Evolutionary conservation across 345 rosid species (phyloP).

Genomic region (Aurinia saxatilis): DNA sequence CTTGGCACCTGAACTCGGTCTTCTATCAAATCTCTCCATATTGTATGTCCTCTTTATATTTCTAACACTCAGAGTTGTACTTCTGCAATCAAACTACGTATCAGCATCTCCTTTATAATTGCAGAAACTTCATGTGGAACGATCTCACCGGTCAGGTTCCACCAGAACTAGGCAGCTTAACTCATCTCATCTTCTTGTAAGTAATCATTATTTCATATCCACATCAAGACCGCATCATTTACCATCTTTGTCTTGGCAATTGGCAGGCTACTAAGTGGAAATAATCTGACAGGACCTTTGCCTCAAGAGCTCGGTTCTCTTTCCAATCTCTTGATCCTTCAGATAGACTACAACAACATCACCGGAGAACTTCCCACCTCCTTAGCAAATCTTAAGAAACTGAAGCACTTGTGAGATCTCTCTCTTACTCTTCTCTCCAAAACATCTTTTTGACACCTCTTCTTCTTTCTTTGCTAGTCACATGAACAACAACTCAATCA

Average conservation of each 20-base stretch:
- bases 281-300: slow-evolving; percentile 37
- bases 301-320: slow-evolving; percentile 43
- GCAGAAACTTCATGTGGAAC: slow-evolving; percentile 49
- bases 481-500: slow-evolving; percentile 48
- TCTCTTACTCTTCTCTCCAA: slow-evolving; percentile 1
- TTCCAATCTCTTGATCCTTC: slow-evolving; percentile 31
- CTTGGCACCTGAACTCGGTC: slow-evolving; percentile 35
- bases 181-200: slow-evolving; percentile 33
- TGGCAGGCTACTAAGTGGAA: slow-evolving; percentile 45
- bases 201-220: slow-evolving; percentile 10
- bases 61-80: neutral
- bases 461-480: slow-evolving; percentile 25
- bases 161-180: slow-evolving; percentile 35
- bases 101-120: neutral
- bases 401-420: slow-evolving; percentile 39
- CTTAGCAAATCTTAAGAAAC: slow-evolving; percentile 25
- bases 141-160: slow-evolving; percentile 38
- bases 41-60: slow-evolving; percentile 23
- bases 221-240: neutral
- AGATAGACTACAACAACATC: slow-evolving; percentile 34
- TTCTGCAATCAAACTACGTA: neutral
- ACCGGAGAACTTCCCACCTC: slow-evolving; percentile 36
- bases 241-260: neutral
- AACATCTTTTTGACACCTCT: neutral
- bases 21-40: slow-evolving; percentile 17